Base-by-base conservation (phyloP, 2,329 filamentous ascomycete genomes). In the Fusarium sp. region DNA sequence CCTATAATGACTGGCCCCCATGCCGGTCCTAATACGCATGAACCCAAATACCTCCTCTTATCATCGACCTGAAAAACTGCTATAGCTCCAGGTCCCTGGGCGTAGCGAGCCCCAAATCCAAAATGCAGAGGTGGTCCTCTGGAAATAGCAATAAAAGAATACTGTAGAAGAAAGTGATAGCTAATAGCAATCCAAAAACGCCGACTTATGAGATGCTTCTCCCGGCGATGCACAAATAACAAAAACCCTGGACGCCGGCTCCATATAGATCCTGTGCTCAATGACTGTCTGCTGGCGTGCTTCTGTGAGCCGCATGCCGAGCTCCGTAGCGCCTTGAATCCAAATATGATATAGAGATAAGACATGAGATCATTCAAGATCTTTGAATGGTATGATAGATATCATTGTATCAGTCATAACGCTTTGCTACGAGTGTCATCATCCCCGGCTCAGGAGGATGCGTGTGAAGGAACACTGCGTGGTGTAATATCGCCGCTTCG, bases 401-500 rank as follows among this genome's bases (percentile, higher is more conserved):
- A 69, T 78, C 62, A 45, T 75, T 46, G 55, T 45, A 62, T 77
- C 45, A 62, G 66, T 60, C 54, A 66, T 44, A 41, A 64, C 39
- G 57, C 41, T 58, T 65, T 54, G 55, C 49, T 67, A 59, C 54
- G 22, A 54, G 39, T 38, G 59, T 47, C 55, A 33, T 57, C 29
- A 42, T 45, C 64, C 45, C 45, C 31, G 47, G 29, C 27, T 68
- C 62, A 82, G 14, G 79, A 77, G 46, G 84, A 86, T 57, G 82
- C 80, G 70, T 86, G 82, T 17, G 83, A 85, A 33, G 86, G 85
- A 44, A 88, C 81, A 77, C 87, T 89, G 52, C 87, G 86, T 46
- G 87, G 86, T 65, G 86, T 86, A 57, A 86, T 81, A 55, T 90
- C 88, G 57, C 87, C 87, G 77, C 88, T 90, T 67, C 86, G 85